Base-by-base conservation (phyloP, 805 yeast species). In the Phaffomyces opuntiae region DNA sequence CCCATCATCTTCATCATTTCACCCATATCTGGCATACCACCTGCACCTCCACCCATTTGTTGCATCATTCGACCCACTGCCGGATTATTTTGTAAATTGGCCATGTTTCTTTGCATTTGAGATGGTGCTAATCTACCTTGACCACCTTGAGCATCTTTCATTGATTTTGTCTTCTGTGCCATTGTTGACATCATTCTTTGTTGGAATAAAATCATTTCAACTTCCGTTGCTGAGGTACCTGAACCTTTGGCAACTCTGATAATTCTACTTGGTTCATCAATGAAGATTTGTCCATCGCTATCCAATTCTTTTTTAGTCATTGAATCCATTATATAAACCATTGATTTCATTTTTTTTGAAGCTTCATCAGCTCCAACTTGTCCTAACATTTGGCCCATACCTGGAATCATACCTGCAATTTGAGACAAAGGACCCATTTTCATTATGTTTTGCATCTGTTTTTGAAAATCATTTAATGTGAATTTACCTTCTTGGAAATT, bases 401-500 rank as follows among this genome's bases (percentile, higher is more conserved):
- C 93, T 0, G 99, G 99, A 49, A 91, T 81, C 97, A 91, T 91
- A 44, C 84, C 79, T 3, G 97, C 96, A 51, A 91, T 87, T 62
- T 93, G 90, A 24, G 95, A 82, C 44, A 91, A 68, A 4, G 98
- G 97, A 2, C 99, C 99, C 95, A 93, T 87, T 65, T 93, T 93
- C 78, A 91, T 73, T 56, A 93, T 85, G 54, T 90, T 91, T 63
- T 85, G 84, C 95, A 91, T 85, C 66, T 93, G 98, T 45, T 91
- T 85, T 58, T 93, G 90, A 67, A 91, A 79, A 66, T 93, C 98
- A 50, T 87, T 74, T 45, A 91, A 71, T 1, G 98, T 89, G 66
- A 91, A 91, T 56, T 87, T 89, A 48, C 99, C 99, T 61, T 93
- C 93, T 66, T 87, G 89, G 63, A 91, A 78, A 66, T 93, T 88